phyloP scores from a whole-genome alignment of 164 flowering plant species.

The Sextonia rubra region DNA sequence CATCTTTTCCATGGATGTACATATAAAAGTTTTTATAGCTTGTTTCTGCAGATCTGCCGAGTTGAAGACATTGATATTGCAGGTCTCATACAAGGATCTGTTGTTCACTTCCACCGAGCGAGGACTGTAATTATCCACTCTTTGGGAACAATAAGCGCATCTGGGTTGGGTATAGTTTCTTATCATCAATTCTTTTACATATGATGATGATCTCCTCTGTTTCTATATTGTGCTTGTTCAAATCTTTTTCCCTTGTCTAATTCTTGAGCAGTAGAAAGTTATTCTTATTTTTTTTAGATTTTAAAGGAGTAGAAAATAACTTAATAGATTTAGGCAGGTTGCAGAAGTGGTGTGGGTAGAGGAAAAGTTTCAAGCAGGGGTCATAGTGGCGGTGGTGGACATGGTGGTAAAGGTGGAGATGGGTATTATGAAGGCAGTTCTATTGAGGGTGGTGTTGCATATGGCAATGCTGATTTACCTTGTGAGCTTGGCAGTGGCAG shows the following conservation, averaged over 20 bases:
- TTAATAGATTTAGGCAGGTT: constrained; percentile 41
- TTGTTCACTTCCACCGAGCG: constrained; percentile 87
- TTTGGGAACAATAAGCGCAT: constrained; percentile 66
- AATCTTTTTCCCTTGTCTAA: background rate
- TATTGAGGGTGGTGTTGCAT: constrained; percentile 64
- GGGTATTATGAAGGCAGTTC: constrained; percentile 63
- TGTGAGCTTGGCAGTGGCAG: constrained; percentile 99
- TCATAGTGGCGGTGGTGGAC: constrained; percentile 85
- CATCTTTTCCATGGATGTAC: too few relatives aligned
- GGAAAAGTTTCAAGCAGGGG: constrained; percentile 62
- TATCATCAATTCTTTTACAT: background rate
- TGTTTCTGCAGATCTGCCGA: constrained; percentile 66
- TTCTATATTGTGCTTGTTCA: background rate
- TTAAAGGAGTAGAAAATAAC: background rate
- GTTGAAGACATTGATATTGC: constrained; percentile 77
- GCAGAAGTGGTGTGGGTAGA: constrained; percentile 79
- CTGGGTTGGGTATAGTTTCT: constrained; percentile 61
- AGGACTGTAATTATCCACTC: constrained; percentile 55
- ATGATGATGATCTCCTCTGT: background rate
- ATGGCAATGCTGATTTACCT: constrained; percentile 88
- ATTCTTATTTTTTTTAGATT: constrained; percentile 2
- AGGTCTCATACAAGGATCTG: constrained; percentile 73
- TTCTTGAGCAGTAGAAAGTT: background rate
- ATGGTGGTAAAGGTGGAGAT: constrained; percentile 95
- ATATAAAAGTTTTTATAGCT: background rate